These are phyloP conservation scores for Volvox reticuliferus DNA, from an alignment of 139 green algal species.

Conservation along the genomic window DNA sequence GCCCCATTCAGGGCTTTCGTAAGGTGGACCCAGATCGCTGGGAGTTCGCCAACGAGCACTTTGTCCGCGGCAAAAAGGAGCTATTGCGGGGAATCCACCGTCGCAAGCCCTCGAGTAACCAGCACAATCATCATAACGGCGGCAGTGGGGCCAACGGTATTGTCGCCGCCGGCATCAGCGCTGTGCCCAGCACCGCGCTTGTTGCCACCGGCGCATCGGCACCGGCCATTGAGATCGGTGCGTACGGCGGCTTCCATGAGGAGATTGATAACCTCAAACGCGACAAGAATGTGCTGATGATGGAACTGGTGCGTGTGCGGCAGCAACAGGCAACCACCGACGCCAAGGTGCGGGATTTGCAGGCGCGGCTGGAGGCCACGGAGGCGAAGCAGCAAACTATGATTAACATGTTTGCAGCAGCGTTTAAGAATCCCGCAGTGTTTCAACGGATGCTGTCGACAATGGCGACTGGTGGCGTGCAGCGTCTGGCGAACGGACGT, in stretches of 20 bases:
- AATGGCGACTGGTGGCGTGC: slow-evolving; percentile 57
- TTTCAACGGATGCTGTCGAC: slow-evolving; percentile 59
- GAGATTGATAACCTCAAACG: slow-evolving; percentile 90
- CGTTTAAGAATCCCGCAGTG: slow-evolving; percentile 86
- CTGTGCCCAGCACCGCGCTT: slow-evolving; percentile 29
- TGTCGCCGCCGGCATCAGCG: neutral
- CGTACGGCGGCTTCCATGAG: slow-evolving; percentile 83
- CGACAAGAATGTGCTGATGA: slow-evolving; percentile 91
- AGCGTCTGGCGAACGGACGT: slow-evolving; percentile 50
- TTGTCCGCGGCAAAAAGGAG: slow-evolving; percentile 81
- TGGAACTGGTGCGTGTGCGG: slow-evolving; percentile 89
- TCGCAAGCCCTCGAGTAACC: slow-evolving; percentile 70
- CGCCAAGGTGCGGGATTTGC: slow-evolving; percentile 71
- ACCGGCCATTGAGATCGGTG: slow-evolving; percentile 76
- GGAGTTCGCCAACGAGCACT: slow-evolving; percentile 98
- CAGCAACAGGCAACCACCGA: slow-evolving; percentile 77
- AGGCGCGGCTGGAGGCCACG: slow-evolving; percentile 74
- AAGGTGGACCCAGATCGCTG: slow-evolving; percentile 97
- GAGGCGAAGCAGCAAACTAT: slow-evolving; percentile 89
- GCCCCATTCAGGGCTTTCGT: slow-evolving; percentile 85
- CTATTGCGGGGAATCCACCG: slow-evolving; percentile 88
- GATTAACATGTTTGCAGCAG: slow-evolving; percentile 84
- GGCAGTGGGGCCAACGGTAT: neutral
- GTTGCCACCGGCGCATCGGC: neutral
- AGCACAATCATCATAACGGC: neutral